A percentile compares a stretch with the other conserved stretches of the same genome.
Evolutionary conservation across 139 green algal genomes (phyloP).

Genomic region (Pycnococcus provasolii): DNA sequence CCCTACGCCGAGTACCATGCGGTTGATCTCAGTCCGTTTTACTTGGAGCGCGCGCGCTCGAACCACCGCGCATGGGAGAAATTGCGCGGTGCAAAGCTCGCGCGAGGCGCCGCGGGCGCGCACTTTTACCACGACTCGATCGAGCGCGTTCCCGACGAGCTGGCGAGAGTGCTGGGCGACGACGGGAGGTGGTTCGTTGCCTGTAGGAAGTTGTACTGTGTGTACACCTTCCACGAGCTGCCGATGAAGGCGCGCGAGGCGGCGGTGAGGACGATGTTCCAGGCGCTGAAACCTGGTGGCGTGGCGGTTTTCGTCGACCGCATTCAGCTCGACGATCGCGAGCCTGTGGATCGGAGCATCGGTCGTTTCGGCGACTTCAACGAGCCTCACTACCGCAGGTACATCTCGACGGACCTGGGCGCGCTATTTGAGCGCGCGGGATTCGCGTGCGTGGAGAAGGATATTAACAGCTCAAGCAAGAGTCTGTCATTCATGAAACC

Average conservation of each 20-base stretch:
- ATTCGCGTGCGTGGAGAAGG: conserved; percentile 50
- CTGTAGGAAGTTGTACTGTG: conserved; percentile 40
- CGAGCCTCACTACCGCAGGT: conserved; percentile 55
- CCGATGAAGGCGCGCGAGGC: no score
- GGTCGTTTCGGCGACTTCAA: conserved; percentile 56
- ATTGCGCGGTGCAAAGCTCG: no score
- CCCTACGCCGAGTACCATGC: conserved; percentile 35
- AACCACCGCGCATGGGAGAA: conserved; percentile 37
- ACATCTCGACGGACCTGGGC: no score
- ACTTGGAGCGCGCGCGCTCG: conserved; percentile 53
- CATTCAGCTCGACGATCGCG: conserved; percentile 48
- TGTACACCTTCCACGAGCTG: conserved; percentile 83
- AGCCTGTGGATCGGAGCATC: conserved; percentile 34
- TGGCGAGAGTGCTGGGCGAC: no score
- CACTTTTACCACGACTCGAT: no score
- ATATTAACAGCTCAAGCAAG: conserved; percentile 48
- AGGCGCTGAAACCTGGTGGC: conserved; percentile 63
- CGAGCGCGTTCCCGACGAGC: no score
- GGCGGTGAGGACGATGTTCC: no score
- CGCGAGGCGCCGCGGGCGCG: no score
- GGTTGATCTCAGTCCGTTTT: conserved; percentile 69
- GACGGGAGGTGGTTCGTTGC: no score
- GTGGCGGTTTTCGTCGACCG: conserved; percentile 46
- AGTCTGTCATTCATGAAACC: conserved; percentile 53
- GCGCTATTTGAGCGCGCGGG: conserved; percentile 46